phyloP scores from a whole-genome alignment of 176 grass and related monocot species.

The Themeda triandra region DNA sequence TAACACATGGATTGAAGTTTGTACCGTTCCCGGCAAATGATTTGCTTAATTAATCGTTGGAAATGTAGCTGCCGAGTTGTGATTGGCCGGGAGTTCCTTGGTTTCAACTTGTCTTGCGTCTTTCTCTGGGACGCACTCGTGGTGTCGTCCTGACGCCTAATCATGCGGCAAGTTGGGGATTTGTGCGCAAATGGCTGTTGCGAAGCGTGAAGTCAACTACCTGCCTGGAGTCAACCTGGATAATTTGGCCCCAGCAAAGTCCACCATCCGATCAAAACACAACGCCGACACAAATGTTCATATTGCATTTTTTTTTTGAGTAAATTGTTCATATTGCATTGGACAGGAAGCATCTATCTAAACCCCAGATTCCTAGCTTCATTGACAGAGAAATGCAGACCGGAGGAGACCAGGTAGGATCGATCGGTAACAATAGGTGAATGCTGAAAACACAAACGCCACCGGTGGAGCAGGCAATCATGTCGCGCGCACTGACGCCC shows the following conservation, averaged over 20 bases:
- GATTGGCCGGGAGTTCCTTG: not conserved
- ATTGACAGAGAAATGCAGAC: no score
- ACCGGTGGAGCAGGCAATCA: not conserved
- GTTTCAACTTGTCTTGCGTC: not conserved
- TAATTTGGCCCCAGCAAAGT: not conserved
- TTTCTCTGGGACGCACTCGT: no score
- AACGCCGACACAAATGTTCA: not conserved
- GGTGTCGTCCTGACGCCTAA: no score
- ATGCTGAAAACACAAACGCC: not conserved
- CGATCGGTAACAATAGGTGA: no score
- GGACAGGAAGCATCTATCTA: not conserved
- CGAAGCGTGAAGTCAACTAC: not conserved
- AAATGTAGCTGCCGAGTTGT: not conserved
- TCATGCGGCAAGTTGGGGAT: not conserved
- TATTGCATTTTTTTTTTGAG: no score
- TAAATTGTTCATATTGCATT: no score
- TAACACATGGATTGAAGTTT: not conserved
- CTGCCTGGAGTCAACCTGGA: slow-evolving; percentile 9
- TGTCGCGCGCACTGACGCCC: not conserved
- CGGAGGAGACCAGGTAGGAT: not conserved
- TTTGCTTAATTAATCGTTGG: not conserved
- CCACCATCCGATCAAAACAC: not conserved
- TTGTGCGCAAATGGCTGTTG: not conserved
- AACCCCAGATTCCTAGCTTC: no score
- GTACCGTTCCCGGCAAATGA: not conserved